These are phyloP conservation scores for Pholiota molesta DNA, from an alignment of 768 basidiomycete species.

Conservation along the genomic window DNA sequence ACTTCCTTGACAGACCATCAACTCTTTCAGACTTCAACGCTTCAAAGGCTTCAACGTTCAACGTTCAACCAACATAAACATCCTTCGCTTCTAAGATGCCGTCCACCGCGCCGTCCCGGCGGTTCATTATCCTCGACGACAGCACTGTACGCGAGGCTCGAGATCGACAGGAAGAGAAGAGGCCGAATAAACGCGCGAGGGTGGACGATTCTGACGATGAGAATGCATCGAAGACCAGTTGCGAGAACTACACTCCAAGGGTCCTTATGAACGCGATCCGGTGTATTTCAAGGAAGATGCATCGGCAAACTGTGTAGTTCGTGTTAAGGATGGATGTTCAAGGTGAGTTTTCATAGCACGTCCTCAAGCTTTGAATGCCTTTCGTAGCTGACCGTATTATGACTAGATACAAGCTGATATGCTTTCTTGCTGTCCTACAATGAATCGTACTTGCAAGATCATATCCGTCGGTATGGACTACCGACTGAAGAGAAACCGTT, in stretches of 20 bases:
- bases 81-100: neutral
- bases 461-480: conserved; percentile 13
- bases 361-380: neutral
- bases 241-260: neutral
- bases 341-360: conserved; percentile 33
- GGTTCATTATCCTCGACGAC: conserved; percentile 33
- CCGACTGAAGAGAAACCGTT: conserved; percentile 40
- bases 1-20: neutral
- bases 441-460: conserved; percentile 15
- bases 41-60: too few species aligned
- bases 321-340: conserved; percentile 50
- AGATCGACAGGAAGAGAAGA: conserved; percentile 29
- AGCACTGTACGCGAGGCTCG: conserved; percentile 34
- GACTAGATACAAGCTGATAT: conserved; percentile 26
- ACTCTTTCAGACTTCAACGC: neutral
- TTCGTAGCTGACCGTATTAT: neutral
- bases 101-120: conserved; percentile 1
- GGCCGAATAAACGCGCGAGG: conserved; percentile 24
- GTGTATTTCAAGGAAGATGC: conserved; percentile 40
- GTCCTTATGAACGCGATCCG: conserved; percentile 27
- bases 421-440: conserved; percentile 24
- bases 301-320: conserved; percentile 43
- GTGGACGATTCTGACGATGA: conserved; percentile 28
- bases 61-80: neutral
- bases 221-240: conserved; percentile 2